Conservation (phyloP, 345 rosid genomes). For the Corchorus olitorius region DNA sequence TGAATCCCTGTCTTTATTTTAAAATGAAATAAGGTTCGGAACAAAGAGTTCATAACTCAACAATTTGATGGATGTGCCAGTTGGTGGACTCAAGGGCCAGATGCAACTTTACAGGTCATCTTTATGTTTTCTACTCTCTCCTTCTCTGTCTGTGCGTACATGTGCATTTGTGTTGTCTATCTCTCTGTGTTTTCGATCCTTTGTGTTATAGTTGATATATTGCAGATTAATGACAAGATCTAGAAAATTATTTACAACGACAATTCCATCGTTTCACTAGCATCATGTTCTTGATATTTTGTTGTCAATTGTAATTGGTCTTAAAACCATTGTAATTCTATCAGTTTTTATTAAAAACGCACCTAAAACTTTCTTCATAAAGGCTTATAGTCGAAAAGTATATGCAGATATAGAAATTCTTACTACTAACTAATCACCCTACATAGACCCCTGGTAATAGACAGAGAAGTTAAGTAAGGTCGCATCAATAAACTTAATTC, state of each 20-base stretch:
- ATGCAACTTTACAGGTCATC: constrained; percentile 85
- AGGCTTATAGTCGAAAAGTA: no score
- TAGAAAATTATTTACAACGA: no score
- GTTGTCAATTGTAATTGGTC: neutral
- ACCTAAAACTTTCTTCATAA: no score
- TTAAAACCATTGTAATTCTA: neutral
- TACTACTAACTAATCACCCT: no score
- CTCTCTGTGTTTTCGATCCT: neutral
- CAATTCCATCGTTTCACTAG: neutral
- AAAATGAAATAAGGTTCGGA: constrained; percentile 39
- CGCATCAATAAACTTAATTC: no score
- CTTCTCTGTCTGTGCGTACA: neutral
- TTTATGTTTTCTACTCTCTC: constrained; percentile 23
- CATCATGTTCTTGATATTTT: neutral
- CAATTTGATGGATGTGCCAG: constrained; percentile 99
- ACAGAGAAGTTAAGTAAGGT: no score
- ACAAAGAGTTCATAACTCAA: constrained; percentile 51
- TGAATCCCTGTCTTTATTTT: neutral
- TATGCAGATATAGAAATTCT: no score
- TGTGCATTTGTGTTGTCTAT: neutral
- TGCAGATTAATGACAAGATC: no score
- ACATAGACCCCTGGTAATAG: no score
- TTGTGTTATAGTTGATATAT: no score
- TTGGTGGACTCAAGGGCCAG: constrained; percentile 99
- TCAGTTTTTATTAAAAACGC: no score